Evolutionary conservation across 495 filamentous ascomycete genomes (phyloP).

Genomic region (Arthonia radiata): DNA sequence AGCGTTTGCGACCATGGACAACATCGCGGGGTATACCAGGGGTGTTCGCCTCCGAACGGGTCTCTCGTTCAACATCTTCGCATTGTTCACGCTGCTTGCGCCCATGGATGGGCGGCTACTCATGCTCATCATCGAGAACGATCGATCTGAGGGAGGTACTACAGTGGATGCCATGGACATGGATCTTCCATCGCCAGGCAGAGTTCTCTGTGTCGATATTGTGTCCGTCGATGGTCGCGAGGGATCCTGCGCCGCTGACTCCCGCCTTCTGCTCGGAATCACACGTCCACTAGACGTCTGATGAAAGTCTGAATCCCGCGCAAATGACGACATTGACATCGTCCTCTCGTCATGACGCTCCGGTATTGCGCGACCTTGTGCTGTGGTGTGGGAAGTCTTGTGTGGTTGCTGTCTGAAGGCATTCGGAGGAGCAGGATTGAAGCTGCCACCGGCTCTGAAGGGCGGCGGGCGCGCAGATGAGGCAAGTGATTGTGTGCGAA

Average conservation of each 20-base stretch:
- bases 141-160: conserved; percentile 18
- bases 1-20: conserved; percentile 72
- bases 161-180: conserved; percentile 85
- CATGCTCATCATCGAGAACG: conserved; percentile 18
- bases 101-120: too few species aligned
- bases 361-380: conserved; percentile 71
- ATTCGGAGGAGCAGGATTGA: conserved; percentile 40
- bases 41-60: conserved; percentile 41
- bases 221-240: conserved; percentile 1
- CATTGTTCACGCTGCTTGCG: too few species aligned
- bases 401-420: conserved; percentile 58
- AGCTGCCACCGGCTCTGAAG: conserved; percentile 36
- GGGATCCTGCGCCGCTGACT: conserved; percentile 16
- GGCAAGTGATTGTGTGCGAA: conserved; percentile 81
- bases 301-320: conserved; percentile 47
- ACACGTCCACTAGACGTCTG: conserved; percentile 82
- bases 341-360: conserved; percentile 78
- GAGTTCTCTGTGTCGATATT: background rate
- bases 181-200: conserved; percentile 22
- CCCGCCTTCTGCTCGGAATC: conserved; percentile 42
- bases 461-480: conserved; percentile 41
- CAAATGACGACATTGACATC: conserved; percentile 85
- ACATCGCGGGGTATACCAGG: conserved; percentile 74
- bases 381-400: conserved; percentile 44
- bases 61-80: conserved; percentile 24